Conservation (phyloP, 345 rosid genomes). For the Raphanus sativus region DNA sequence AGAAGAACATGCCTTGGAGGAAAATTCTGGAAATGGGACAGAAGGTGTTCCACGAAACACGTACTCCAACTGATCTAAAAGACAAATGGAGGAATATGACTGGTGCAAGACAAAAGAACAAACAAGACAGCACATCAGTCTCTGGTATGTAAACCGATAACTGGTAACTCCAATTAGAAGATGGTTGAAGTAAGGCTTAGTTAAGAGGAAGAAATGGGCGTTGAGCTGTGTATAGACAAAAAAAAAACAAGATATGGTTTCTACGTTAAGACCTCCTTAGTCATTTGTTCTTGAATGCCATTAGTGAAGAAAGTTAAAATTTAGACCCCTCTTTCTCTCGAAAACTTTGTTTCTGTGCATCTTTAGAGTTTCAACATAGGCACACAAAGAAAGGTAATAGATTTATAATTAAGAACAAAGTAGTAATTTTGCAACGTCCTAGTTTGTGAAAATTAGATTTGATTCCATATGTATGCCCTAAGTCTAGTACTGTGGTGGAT, state of each 20-base stretch:
- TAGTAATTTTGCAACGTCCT: no score
- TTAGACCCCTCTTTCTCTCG: not conserved
- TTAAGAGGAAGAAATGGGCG: not conserved
- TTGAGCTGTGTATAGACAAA: not conserved
- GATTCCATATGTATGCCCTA: not conserved
- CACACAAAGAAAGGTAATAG: no score
- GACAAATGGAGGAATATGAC: not conserved
- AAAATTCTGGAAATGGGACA: not conserved
- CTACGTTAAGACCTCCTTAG: not conserved
- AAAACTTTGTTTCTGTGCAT: not conserved
- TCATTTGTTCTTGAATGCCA: not conserved
- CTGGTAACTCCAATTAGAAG: not conserved
- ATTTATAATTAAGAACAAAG: no score
- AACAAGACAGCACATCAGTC: not conserved
- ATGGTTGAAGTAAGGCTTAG: not conserved
- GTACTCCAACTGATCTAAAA: not conserved
- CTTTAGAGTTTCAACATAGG: not conserved
- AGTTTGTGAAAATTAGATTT: not conserved
- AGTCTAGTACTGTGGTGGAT: not conserved
- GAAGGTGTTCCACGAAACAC: not conserved
- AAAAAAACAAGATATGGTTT: not conserved
- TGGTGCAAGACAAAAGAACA: not conserved
- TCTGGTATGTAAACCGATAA: not conserved
- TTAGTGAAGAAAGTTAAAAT: not conserved
- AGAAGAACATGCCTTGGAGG: not conserved